A percentile compares a stretch with the other conserved stretches of the same genome.
These are phyloP conservation scores for Firmiana major DNA, from an alignment of 345 rosid genomes.

Conservation along the genomic window DNA sequence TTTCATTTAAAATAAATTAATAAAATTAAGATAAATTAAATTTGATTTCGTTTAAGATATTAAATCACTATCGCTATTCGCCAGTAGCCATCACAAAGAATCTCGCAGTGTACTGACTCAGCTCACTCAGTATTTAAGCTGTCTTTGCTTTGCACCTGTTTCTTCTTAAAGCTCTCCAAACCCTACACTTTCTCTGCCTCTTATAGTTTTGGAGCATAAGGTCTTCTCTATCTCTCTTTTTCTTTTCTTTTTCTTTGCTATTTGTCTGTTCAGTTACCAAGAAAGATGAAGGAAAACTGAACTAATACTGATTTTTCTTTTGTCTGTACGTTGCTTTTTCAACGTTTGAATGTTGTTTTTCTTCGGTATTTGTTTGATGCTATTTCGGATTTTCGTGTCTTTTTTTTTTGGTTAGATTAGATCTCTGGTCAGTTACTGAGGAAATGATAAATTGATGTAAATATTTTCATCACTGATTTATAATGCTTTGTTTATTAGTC, in stretches of 20 bases:
- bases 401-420: not conserved
- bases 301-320: not conserved
- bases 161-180: not conserved
- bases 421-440: not conserved
- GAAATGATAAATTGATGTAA: not conserved
- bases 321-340: too few relatives aligned
- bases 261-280: not conserved
- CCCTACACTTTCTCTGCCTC: not conserved
- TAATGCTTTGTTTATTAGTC: not conserved
- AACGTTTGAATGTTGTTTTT: not conserved
- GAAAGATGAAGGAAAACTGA: slow-evolving; percentile 1
- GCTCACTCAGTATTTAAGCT: not conserved
- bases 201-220: not conserved
- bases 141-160: not conserved
- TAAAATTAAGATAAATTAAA: not conserved
- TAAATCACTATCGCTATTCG: too few relatives aligned
- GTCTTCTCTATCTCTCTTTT: not conserved
- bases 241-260: not conserved
- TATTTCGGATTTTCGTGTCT: not conserved
- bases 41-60: not conserved
- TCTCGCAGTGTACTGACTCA: not conserved
- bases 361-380: not conserved
- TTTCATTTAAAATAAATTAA: not conserved
- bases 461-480: not conserved
- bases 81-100: not conserved